These are phyloP conservation scores for Colletotrichum sp. DNA, from an alignment of 2,329 filamentous ascomycete species.

Conservation along the genomic window DNA sequence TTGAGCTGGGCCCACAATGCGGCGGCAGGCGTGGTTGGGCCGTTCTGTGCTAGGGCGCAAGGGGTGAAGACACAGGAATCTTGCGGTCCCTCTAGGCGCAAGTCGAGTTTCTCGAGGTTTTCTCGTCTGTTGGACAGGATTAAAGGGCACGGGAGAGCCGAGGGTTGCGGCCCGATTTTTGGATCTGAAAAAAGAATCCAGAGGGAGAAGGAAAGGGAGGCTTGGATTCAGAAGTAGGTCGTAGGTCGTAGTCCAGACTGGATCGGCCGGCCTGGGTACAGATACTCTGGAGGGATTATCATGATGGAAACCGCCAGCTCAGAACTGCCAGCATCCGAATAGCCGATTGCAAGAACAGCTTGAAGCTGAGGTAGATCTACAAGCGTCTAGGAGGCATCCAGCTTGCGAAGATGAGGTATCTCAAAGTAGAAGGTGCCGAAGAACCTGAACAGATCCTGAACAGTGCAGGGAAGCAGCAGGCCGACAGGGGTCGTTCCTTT, in stretches of 20 bases:
- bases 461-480: neutral
- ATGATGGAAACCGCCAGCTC: neutral
- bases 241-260: neutral
- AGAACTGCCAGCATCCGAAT: neutral
- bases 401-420: neutral
- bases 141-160: slow-evolving; percentile 10
- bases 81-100: slow-evolving; percentile 3
- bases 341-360: neutral
- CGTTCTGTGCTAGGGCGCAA: slow-evolving; percentile 3
- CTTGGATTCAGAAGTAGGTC: neutral
- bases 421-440: neutral
- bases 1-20: slow-evolving; percentile 1
- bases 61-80: slow-evolving; percentile 7
- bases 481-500: neutral
- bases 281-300: slow-evolving; percentile 1
- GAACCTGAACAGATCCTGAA: neutral
- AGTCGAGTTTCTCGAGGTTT: slow-evolving; percentile 6
- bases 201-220: slow-evolving; percentile 20
- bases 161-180: neutral
- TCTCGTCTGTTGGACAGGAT: slow-evolving; percentile 15
- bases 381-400: neutral
- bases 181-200: slow-evolving; percentile 8
- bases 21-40: neutral
- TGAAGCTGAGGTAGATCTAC: neutral
- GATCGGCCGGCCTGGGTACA: neutral